Evolutionary conservation across 2,329 filamentous ascomycete species (phyloP), one percentile per base, ranked within the genome.

Genomic region (Pseudogymnoascus sp.): DNA sequence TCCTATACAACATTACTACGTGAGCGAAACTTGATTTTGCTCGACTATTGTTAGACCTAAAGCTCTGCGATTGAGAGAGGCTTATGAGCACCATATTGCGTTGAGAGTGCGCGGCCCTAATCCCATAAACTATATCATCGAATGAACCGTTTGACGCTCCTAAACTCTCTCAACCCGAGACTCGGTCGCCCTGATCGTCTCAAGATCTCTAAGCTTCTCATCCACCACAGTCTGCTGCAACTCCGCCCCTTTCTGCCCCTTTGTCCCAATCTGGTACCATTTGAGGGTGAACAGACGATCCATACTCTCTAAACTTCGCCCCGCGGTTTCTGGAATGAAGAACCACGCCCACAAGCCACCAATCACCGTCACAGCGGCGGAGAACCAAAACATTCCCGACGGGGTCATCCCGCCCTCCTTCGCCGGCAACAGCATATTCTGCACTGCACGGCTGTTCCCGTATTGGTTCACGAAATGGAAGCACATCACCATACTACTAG

Each of bases 401-500:
- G 78, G 77, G 10, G 71, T 76, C 62, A 83, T 78, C 1, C 80
- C 80, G 2, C 79, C 79, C 1, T 74, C 33, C 0, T 23, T 26
- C 8, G 60, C 62, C 0, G 74, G 64, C 0, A 91, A 76, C 45
- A 92, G 80, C 86, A 91, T 89, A 64, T 83, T 82, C 1, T 88
- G 88, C 0, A 90, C 84, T 0, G 88, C 86, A 34, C 88, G 84
- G 1, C 83, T 80, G 74, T 89, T 90, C 23, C 87, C 88, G 69
- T 89, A 91, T 72, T 90, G 86, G 71, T 89, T 89, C 62, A 81
- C 84, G 68, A 91, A 91, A 72, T 92, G 88, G 61, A 90, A 79
- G 0, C 83, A 88, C 88, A 91, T 91, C 52, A 85, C 83, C 68
- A 88, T 78, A 0, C 83, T 87, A 0, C 85, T 87, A 18, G 84